Evolutionary conservation across 768 basidiomycete species (phyloP), one percentile per base, ranked within the genome.

Genomic region (Suillus clintonianus): DNA sequence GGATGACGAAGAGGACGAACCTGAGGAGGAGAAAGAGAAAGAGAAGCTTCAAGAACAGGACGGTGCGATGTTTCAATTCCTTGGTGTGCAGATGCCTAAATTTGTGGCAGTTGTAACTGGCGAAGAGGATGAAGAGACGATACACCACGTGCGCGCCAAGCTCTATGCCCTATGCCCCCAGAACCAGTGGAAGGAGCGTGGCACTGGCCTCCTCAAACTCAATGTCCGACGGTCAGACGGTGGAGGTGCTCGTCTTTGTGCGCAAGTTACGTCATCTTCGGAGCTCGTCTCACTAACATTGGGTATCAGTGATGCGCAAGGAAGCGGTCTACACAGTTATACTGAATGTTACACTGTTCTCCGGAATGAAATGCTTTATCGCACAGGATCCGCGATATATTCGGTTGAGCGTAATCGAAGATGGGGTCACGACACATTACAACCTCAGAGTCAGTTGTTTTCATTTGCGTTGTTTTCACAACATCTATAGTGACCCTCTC

Each of bases 351-450:
- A 85, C 88, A 54, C 78, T 94, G 59, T 94, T 93, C 81, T 79
- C 80, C 68, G 92, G 92, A 37, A 94, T 94, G 91, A 82, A 82
- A 61, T 90, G 88, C 74, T 79, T 78, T 63, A 69, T 89, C 62
- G 89, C 89, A 19, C 89, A 90, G 71, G 91, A 94, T 70, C 89
- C 90, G 19, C 85, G 91, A 68, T 94, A 92, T 76, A 71, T 94
- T 69, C 81, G 90, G 60, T 88, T 94, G 74, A 89, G 89, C 69
- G 86, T 84, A 43, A 86, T 92, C 58, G 89, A 91, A 69, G 77
- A 79, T 51, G 85, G 85, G 48, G 73, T 69, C 34, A 83, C 87
- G 4, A 82, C 82, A 14, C 90, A 92, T 71, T 93, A 91, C 74
- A 93, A 92, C 75, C 74, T 94, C 59, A 83, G 89, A 77, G 91